Base-by-base conservation (phyloP, 2,329 filamentous ascomycete species). In the Apiospora pterosperma region DNA sequence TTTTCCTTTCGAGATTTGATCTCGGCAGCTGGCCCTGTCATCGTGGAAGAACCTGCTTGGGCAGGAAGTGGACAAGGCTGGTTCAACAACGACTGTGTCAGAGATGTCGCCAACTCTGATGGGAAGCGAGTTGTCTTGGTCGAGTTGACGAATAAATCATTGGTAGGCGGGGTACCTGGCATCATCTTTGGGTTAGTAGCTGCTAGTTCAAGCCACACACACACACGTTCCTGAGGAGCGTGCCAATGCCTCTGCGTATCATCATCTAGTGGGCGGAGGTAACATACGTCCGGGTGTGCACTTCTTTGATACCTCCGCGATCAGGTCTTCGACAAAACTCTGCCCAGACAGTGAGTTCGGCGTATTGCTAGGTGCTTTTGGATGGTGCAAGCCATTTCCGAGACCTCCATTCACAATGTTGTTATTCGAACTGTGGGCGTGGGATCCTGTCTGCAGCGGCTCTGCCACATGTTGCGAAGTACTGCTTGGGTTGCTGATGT, bases 21-120 rank as follows among this genome's bases (percentile, higher is more conserved):
- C 63, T 83, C 78, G 10, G 72, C 67, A 6, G 77, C 73, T 2
- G 78, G 76, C 0, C 73, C 65, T 25, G 39, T 36, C 3, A 69
- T 65, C 52, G 74, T 71, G n/a, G 68, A 70, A 19, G 68, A 70
- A 19, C 75, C 67, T 11, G 74, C 69, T 16, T 76, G 76, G 5
- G 75, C 65, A 4, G 78, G 75, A 3, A 80, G 69, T 0, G 80
- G 76, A 36, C 77, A 72, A 12, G 82, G 79, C 62, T 85, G 82
- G 60, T 82, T 83, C 34, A 85, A 74, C 42, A 85, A 71, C 0
- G 82, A 84, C 63, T 80, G 77, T 0, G 81, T 81, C 62, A 85
- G 73, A n/a, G 79, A 77, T 6, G 76, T 75, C 5, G 80, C 77
- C 5, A 83, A 71, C 38, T 80, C 79, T 2, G 75, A 64, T 1